Evolutionary conservation across 192 early-diverging fungal species (phyloP).

Genomic region (Coemansia reversa): DNA sequence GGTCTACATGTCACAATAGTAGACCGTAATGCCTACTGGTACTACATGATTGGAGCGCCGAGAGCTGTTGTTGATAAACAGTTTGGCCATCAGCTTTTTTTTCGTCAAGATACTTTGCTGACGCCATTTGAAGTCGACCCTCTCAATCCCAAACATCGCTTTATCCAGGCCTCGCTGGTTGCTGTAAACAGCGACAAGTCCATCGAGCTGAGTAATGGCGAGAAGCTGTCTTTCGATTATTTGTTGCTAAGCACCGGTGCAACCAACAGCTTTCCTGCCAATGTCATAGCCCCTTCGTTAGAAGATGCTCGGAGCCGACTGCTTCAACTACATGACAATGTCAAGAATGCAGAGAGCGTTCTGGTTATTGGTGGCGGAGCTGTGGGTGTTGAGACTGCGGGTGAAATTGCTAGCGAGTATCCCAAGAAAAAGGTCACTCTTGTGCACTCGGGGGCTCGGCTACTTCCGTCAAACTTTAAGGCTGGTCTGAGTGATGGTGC

Average conservation of each 20-base stretch:
- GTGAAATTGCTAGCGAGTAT: conserved; percentile 56
- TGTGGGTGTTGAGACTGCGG: conserved; percentile 59
- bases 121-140: conserved; percentile 15
- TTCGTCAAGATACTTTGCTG: conserved; percentile 52
- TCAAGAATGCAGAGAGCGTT: conserved; percentile 54
- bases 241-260: conserved; percentile 66
- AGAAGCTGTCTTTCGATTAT: conserved; percentile 63
- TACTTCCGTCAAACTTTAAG: conserved; percentile 56
- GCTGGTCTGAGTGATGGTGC: conserved; percentile 36
- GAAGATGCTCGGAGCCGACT: conserved; percentile 36
- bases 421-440: conserved; percentile 53
- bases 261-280: conserved; percentile 54
- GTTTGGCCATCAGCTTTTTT: conserved; percentile 50
- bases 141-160: conserved; percentile 23
- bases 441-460: conserved; percentile 44
- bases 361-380: conserved; percentile 71
- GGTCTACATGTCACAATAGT: conserved; percentile 54
- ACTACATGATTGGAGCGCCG: conserved; percentile 56
- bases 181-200: conserved; percentile 37
- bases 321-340: conserved; percentile 29
- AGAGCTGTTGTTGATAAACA: conserved; percentile 54
- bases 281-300: conserved; percentile 32
- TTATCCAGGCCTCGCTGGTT: conserved; percentile 56
- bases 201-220: conserved; percentile 53
- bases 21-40: conserved; percentile 54